phyloP scores from a whole-genome alignment of 2,329 filamentous ascomycete species.

The Pseudocercospora macadamiae region DNA sequence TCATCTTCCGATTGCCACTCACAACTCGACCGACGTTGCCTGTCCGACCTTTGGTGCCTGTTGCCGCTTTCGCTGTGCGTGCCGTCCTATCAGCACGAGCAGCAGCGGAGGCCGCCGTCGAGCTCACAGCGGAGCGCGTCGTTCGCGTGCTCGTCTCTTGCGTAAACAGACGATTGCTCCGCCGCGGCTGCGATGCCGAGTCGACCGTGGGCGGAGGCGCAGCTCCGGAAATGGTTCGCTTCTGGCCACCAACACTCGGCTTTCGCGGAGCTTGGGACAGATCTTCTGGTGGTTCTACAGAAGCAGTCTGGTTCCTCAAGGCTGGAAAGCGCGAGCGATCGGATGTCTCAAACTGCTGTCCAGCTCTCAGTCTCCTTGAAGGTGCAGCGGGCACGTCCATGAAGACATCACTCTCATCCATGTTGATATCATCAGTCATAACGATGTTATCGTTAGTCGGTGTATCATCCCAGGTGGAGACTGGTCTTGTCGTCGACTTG shows the following conservation, averaged over 20 bases:
- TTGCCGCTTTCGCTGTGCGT: slow-evolving; percentile 64
- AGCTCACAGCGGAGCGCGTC: slow-evolving; percentile 60
- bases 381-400: slow-evolving; percentile 56
- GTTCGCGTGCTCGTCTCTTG: slow-evolving; percentile 69
- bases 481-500: slow-evolving; percentile 38
- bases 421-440: slow-evolving; percentile 46
- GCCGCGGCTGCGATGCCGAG: slow-evolving; percentile 48
- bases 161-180: slow-evolving; percentile 57
- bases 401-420: slow-evolving; percentile 31
- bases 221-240: slow-evolving; percentile 83
- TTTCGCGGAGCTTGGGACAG: slow-evolving; percentile 34
- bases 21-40: slow-evolving; percentile 81
- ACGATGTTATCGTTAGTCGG: slow-evolving; percentile 47
- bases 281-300: slow-evolving; percentile 43
- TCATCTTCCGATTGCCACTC: slow-evolving; percentile 79
- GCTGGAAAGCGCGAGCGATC: slow-evolving; percentile 40
- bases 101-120: slow-evolving; percentile 53
- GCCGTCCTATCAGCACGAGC: slow-evolving; percentile 57
- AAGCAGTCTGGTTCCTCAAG: slow-evolving; percentile 44
- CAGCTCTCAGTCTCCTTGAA: slow-evolving; percentile 40
- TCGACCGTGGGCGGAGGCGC: slow-evolving; percentile 36
- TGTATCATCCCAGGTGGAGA: slow-evolving; percentile 46
- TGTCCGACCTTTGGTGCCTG: slow-evolving; percentile 67
- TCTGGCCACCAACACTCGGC: slow-evolving; percentile 59
- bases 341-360: slow-evolving; percentile 32